Conservation (phyloP, 331 rosid species). For the Malus hybrid region DNA sequence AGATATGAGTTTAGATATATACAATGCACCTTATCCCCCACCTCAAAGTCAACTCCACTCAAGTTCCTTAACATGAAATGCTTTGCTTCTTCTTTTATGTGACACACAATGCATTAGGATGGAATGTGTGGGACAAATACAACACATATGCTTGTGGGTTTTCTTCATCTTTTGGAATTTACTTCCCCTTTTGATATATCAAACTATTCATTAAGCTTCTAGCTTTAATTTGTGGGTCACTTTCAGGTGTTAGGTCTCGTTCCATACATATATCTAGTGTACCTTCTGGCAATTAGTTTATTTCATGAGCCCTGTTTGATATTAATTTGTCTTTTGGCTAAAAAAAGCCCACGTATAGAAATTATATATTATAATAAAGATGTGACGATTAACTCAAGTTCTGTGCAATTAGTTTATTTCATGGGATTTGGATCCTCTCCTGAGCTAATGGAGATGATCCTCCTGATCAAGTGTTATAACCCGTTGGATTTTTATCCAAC, state of each 20-base stretch:
- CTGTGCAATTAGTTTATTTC: too few species aligned
- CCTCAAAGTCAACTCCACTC: constrained; percentile 27
- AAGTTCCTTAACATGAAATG: background rate
- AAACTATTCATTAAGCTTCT: background rate
- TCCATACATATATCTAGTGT: constrained; percentile 1
- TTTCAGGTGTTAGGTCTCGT: constrained; percentile 25
- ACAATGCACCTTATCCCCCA: constrained; percentile 17
- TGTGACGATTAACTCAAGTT: too few species aligned
- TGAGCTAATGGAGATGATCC: too few species aligned
- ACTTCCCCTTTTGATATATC: constrained; percentile 1
- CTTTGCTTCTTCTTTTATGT: constrained; percentile 1
- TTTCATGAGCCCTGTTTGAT: background rate
- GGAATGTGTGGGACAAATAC: constrained; percentile 5
- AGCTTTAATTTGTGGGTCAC: constrained; percentile 6
- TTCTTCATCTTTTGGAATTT: constrained; percentile 21
- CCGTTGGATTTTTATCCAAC: too few species aligned
- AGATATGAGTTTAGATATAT: constrained; percentile 15
- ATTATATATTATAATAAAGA: too few species aligned
- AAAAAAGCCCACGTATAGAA: too few species aligned
- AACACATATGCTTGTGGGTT: constrained; percentile 16
- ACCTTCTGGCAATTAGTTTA: background rate
- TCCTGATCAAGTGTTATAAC: too few species aligned
- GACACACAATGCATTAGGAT: background rate
- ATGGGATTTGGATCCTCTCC: too few species aligned
- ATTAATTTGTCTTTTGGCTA: background rate